Evolutionary conservation across 192 early-diverging fungal species (phyloP).

Genomic region (Rhizophagus prolifer): DNA sequence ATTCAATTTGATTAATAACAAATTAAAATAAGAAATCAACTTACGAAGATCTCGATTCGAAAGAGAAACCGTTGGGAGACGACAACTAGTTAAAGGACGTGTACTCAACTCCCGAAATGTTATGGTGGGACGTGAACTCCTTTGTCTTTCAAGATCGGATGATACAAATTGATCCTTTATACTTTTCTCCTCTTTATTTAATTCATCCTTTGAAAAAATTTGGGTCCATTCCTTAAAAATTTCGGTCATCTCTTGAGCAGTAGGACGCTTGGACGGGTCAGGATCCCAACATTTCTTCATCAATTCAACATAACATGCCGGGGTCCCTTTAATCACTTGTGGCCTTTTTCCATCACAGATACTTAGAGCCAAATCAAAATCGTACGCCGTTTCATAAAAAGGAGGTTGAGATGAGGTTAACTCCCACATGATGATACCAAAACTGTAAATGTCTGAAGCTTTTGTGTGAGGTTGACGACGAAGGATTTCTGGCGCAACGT

Average conservation of each 20-base stretch:
- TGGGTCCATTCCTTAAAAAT: background rate
- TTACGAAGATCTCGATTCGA: background rate
- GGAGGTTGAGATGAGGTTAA: background rate
- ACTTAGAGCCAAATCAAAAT: background rate
- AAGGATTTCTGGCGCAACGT: slow-evolving; percentile 13
- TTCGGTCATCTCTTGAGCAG: background rate
- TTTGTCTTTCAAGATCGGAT: background rate
- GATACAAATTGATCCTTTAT: slow-evolving; percentile 2
- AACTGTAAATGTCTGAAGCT: slow-evolving; percentile 13
- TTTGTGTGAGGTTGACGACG: background rate
- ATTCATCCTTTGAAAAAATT: background rate
- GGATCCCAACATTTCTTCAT: slow-evolving; percentile 15
- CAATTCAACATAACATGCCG: slow-evolving; percentile 13
- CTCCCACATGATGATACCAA: slow-evolving; percentile 19
- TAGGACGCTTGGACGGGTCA: background rate
- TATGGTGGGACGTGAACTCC: background rate
- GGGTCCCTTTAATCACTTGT: slow-evolving; percentile 1
- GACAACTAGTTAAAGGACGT: slow-evolving; percentile 3
- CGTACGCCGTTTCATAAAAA: background rate
- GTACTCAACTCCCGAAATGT: background rate
- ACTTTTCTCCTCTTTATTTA: background rate
- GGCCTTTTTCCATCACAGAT: slow-evolving; percentile 14
- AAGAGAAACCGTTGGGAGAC: background rate
- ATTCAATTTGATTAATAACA: slow-evolving; percentile 5
- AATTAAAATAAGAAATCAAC: slow-evolving; percentile 11